Evolutionary conservation across 768 basidiomycete species (phyloP), one percentile per base, ranked within the genome.

Genomic region (Psilocybe subaeruginosa): DNA sequence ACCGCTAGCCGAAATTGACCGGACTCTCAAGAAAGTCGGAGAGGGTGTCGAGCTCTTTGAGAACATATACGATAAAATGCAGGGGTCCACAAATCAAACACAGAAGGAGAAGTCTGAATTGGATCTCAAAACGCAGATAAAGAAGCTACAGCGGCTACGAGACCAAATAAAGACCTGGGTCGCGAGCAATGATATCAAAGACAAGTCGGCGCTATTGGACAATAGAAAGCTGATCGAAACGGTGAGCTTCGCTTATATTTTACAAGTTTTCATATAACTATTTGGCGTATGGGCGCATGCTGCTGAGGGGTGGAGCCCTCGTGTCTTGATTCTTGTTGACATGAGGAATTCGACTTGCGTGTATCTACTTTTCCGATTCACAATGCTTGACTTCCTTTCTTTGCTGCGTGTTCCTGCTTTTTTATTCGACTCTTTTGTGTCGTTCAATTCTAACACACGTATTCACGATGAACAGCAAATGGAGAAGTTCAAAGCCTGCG

Each of bases 151-250:
- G 75, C 88, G 99, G 68, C 80, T 99, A 73, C 95, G 99, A 80
- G 97, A 95, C 53, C 97, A 99, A 82, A 99, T 99, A 72, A 99
- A 99, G 88, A 94, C 94, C 2, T 99, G 97, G 97, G 88, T 97
- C 48, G 90, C 94, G 48, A 95, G 90, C 77, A 95, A 93, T 75
- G 97, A 99, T 78, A 97, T 99, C 76, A 99, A 99, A 82, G 97
- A 99, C 86, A 99, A 99, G 86, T 85, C 88, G 12, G 80, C 85
- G 61, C 81, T 99, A 68, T 77, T 97, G 71, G 97, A 99, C 47
- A 95, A 97, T 81, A 88, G 97, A 68, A 90, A 88, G 76, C 81
- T 99, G 63, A 99, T 99, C 72, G 97, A 99, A 79, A 96, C 94
- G 71, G 97, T 99, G 74, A 78, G 91, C 79, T 23, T 62, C 8